These are phyloP conservation scores for Aplosporella prunicola DNA, from an alignment of 2,329 filamentous ascomycete species.

Conservation along the genomic window DNA sequence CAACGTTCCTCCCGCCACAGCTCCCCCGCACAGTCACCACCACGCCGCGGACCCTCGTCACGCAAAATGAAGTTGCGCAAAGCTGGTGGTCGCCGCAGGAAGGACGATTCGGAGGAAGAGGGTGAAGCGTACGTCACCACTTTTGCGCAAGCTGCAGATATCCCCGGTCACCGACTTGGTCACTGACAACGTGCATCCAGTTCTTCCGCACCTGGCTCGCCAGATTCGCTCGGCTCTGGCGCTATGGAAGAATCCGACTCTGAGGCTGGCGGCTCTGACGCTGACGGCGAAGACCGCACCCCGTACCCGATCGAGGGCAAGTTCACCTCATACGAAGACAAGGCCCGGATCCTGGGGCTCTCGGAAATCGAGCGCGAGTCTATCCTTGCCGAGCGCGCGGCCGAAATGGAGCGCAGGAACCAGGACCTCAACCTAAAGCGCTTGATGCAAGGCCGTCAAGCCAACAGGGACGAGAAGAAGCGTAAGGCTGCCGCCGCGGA, in stretches of 20 bases:
- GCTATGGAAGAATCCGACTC: slow-evolving; percentile 76
- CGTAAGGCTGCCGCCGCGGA: slow-evolving; percentile 74
- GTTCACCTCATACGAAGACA: slow-evolving; percentile 49
- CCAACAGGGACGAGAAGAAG: slow-evolving; percentile 55
- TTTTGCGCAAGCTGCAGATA: slow-evolving; percentile 8
- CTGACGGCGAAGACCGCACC: slow-evolving; percentile 50
- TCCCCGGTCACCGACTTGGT: neutral
- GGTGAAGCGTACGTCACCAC: slow-evolving; percentile 79
- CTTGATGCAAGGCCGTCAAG: slow-evolving; percentile 49
- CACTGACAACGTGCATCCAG: slow-evolving; percentile 33
- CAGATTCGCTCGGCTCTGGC: slow-evolving; percentile 67
- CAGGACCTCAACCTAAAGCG: slow-evolving; percentile 70
- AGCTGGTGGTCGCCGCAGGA: slow-evolving; percentile 35
- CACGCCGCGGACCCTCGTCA: too few species aligned
- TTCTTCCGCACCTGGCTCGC: slow-evolving; percentile 58
- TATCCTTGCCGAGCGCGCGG: slow-evolving; percentile 76
- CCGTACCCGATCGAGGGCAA: slow-evolving; percentile 81
- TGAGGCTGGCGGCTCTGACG: slow-evolving; percentile 37
- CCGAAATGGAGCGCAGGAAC: slow-evolving; percentile 69
- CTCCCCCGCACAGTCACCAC: slow-evolving; percentile 32
- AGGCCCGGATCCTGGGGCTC: slow-evolving; percentile 64
- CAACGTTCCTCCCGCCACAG: slow-evolving; percentile 24
- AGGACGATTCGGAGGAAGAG: slow-evolving; percentile 49
- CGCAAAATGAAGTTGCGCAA: slow-evolving; percentile 39
- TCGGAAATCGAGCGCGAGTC: slow-evolving; percentile 87